These are phyloP conservation scores for Apiotrichum veenhuisii DNA, from an alignment of 1,284 basidiomycete species.

Conservation along the genomic window DNA sequence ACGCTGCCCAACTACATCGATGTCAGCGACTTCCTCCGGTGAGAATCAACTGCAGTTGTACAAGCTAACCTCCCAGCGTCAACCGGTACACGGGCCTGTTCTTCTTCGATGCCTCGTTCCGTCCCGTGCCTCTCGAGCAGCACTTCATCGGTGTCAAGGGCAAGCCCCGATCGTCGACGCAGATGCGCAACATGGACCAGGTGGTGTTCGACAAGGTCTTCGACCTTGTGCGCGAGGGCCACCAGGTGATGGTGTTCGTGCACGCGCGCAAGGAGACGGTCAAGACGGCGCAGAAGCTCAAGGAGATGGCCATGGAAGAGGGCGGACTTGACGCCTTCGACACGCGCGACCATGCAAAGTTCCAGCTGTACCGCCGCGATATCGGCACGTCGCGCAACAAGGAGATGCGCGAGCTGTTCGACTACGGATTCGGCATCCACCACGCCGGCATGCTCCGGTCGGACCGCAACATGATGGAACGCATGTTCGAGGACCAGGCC, in stretches of 20 bases:
- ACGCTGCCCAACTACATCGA: constrained; percentile 97
- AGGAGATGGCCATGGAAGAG: constrained; percentile 73
- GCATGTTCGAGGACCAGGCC: constrained; percentile 83
- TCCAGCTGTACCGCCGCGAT: constrained; percentile 68
- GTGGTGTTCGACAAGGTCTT: constrained; percentile 79
- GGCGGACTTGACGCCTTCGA: constrained; percentile 73
- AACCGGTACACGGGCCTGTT: constrained; percentile 89
- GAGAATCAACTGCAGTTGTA: constrained; percentile 13
- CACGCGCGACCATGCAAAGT: constrained; percentile 73
- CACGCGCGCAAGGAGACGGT: constrained; percentile 98
- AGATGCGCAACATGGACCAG: constrained; percentile 82
- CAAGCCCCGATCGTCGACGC: constrained; percentile 70
- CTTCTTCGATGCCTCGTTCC: constrained; percentile 97
- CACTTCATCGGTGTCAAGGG: constrained; percentile 95
- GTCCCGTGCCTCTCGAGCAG: constrained; percentile 94
- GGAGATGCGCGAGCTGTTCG: constrained; percentile 95
- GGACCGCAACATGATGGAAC: constrained; percentile 93
- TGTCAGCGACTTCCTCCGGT: constrained; percentile 92
- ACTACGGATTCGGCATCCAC: constrained; percentile 92
- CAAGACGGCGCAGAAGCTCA: constrained; percentile 80
- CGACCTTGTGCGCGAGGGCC: constrained; percentile 76
- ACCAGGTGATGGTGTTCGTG: constrained; percentile 99
- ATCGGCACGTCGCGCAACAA: constrained; percentile 78
- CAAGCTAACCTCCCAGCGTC: constrained; percentile 58
- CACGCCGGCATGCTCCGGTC: constrained; percentile 97